Conservation (phyloP, 192 early-diverging fungal species). For the Linnemannia hyalina region DNA sequence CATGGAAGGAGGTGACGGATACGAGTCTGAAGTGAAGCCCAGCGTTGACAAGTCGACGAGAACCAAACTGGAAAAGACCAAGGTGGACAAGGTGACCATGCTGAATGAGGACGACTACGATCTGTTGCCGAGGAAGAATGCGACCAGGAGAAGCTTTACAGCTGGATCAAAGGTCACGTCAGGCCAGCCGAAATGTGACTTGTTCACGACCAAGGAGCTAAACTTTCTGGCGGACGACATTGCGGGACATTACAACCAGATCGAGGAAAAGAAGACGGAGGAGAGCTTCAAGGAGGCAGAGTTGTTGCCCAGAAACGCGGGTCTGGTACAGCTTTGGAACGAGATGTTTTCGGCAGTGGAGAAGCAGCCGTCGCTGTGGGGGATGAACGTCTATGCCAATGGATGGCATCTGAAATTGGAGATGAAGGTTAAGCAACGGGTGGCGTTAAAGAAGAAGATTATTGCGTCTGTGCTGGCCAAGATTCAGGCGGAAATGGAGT, state of each 20-base stretch:
- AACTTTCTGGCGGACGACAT: slow-evolving; percentile 5
- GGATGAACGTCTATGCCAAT: neutral
- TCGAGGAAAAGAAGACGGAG: neutral
- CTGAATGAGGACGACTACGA: neutral
- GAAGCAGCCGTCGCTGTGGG: neutral
- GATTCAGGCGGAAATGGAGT: neutral
- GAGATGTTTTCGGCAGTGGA: neutral
- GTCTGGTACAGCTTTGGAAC: neutral
- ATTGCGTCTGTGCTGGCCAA: neutral
- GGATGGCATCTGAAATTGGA: neutral
- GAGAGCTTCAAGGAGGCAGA: neutral
- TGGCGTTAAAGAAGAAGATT: neutral
- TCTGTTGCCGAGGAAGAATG: neutral
- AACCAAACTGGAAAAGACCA: neutral
- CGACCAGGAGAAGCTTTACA: neutral
- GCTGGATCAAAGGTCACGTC: neutral
- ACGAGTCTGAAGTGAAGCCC: neutral
- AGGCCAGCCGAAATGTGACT: neutral
- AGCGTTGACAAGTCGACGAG: no score
- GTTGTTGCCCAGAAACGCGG: neutral
- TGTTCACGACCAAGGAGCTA: neutral
- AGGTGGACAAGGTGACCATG: neutral
- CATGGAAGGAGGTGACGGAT: neutral
- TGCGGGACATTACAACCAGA: neutral
- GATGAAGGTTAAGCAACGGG: neutral